phyloP scores from a whole-genome alignment of 2,329 filamentous ascomycete species.

The Cercospora sojina region DNA sequence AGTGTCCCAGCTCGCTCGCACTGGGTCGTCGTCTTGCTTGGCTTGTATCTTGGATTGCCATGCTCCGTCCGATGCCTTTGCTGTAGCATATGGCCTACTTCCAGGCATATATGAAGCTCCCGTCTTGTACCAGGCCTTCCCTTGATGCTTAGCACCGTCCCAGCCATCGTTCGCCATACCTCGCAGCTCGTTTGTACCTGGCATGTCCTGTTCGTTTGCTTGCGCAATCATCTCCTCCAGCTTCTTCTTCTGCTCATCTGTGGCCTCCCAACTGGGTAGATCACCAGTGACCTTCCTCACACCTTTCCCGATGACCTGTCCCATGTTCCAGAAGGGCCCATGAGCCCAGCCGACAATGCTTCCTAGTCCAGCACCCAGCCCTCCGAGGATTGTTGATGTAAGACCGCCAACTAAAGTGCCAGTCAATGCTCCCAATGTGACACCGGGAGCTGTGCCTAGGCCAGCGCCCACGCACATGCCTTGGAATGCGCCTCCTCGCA shows the following conservation, averaged over 20 bases:
- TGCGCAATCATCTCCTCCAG: constrained; percentile 37
- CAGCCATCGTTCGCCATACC: constrained; percentile 20
- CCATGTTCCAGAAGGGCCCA: constrained; percentile 36
- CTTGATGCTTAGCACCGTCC: constrained; percentile 14
- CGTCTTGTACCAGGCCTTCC: constrained; percentile 13
- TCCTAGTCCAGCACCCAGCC: constrained; percentile 32
- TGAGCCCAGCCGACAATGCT: constrained; percentile 28
- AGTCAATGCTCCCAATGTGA: constrained; percentile 33
- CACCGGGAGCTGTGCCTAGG: constrained; percentile 33
- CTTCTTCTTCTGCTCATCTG: constrained; percentile 34
- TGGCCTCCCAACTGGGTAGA: constrained; percentile 34
- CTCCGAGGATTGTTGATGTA: constrained; percentile 31
- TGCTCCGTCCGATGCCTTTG: constrained; percentile 13
- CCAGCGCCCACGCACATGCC: constrained; percentile 35
- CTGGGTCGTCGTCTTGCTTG: constrained; percentile 9
- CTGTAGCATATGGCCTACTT: constrained; percentile 3
- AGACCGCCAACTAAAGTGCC: constrained; percentile 36
- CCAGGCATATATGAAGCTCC: constrained; percentile 19
- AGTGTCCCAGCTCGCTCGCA: constrained; percentile 12
- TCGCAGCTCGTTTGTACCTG: constrained; percentile 22
- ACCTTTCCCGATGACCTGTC: constrained; percentile 28
- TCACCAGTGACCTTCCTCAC: constrained; percentile 33
- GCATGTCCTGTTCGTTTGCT: constrained; percentile 32
- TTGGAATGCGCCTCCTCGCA: constrained; percentile 34
- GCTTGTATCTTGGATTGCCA: constrained; percentile 13